These are phyloP conservation scores for Calamus simplicifolius DNA, from an alignment of 176 grass and related monocot genomes.

Conservation along the genomic window DNA sequence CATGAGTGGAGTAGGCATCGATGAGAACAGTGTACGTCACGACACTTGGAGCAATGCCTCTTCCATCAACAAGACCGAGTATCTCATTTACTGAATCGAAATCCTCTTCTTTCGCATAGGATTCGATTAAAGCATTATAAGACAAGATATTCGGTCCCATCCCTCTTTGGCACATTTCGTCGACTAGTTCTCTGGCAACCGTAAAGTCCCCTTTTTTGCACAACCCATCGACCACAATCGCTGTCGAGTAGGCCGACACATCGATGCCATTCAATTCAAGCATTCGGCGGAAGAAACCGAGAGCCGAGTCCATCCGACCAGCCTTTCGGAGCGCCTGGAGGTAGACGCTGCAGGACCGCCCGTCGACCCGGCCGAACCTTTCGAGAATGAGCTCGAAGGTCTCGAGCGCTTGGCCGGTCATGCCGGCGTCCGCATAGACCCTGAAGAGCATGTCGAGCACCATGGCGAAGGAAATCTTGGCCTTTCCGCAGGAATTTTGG, in stretches of 20 bases:
- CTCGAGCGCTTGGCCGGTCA: conserved; percentile 31
- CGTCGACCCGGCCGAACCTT: conserved; percentile 55
- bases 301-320: conserved; percentile 30
- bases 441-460: conserved; percentile 87
- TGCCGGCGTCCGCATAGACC: conserved; percentile 48
- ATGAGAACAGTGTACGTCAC: conserved; percentile 58
- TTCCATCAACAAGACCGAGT: conserved; percentile 22
- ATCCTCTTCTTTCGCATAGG: conserved; percentile 34
- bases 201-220: conserved; percentile 43
- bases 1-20: conserved; percentile 11
- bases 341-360: conserved; percentile 52
- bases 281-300: conserved; percentile 32
- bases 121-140: conserved; percentile 65
- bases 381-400: conserved; percentile 38
- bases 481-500: conserved; percentile 20
- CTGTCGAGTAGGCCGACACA: conserved; percentile 35
- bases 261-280: conserved; percentile 13
- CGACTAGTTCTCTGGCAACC: conserved; percentile 37
- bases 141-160: conserved; percentile 40
- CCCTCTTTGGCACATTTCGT: conserved; percentile 42
- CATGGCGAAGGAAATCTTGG: conserved; percentile 10
- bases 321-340: conserved; percentile 54
- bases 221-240: conserved; percentile 36
- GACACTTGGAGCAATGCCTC: conserved; percentile 27
- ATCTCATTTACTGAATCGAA: conserved; percentile 16